A percentile compares a stretch with the other conserved stretches of the same genome.
These are phyloP conservation scores for Byssoonygena ceratinophila DNA, from an alignment of 2,329 filamentous ascomycete species.

Conservation along the genomic window DNA sequence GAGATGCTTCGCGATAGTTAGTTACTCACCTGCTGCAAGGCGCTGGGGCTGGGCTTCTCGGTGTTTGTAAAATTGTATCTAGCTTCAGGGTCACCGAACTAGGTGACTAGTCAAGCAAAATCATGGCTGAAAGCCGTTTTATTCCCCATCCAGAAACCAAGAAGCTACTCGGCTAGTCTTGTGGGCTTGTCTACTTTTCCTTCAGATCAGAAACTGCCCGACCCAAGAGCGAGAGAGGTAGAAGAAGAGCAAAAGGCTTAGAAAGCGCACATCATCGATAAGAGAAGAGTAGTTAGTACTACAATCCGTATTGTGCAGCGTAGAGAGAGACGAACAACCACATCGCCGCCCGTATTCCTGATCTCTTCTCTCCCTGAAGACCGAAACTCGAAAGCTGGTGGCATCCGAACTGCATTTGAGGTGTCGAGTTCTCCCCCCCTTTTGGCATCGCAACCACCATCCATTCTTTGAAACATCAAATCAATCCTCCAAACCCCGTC, in stretches of 20 bases:
- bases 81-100: background rate
- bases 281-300: too few species aligned
- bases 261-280: too few species aligned
- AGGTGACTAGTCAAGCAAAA: background rate
- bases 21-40: slow-evolving; percentile 3
- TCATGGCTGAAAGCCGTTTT: background rate
- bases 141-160: background rate
- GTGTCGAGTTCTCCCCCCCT: slow-evolving; percentile 9
- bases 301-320: background rate
- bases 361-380: background rate
- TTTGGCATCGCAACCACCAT: slow-evolving; percentile 7
- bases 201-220: slow-evolving; percentile 5
- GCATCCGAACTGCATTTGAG: slow-evolving; percentile 1
- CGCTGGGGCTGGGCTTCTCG: background rate
- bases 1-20: slow-evolving; percentile 3
- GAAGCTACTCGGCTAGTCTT: background rate
- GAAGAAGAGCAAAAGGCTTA: background rate
- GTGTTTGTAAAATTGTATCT: background rate
- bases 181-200: too few species aligned
- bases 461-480: slow-evolving; percentile 9
- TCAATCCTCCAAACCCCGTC: background rate
- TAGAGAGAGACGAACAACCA: too few species aligned
- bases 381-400: background rate
- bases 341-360: background rate
- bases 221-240: background rate